These are phyloP conservation scores for Rutidosis leptorrhynchoides DNA, from an alignment of 129 eudicot genomes.

Conservation along the genomic window DNA sequence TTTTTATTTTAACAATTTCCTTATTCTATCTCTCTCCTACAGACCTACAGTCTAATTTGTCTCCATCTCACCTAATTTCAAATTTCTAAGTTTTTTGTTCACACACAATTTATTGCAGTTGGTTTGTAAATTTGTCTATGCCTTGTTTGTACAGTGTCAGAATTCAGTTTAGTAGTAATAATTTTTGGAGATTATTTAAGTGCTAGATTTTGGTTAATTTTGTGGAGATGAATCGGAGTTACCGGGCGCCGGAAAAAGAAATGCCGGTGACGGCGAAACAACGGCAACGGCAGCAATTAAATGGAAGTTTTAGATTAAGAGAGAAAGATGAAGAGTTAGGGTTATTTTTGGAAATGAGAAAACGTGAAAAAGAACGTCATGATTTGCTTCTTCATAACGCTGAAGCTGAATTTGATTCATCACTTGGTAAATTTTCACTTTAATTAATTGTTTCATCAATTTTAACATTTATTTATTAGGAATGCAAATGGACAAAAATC, in stretches of 20 bases:
- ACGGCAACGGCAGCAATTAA: slow-evolving; percentile 44
- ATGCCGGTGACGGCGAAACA: slow-evolving; percentile 41
- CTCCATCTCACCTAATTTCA: slow-evolving; percentile 25
- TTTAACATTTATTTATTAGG: background rate
- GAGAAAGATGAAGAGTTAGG: slow-evolving; percentile 88
- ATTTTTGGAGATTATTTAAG: background rate
- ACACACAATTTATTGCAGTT: background rate
- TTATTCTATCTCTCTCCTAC: slow-evolving; percentile 20
- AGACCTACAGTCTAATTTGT: background rate
- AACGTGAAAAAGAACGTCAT: slow-evolving; percentile 67
- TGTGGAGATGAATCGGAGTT: slow-evolving; percentile 72
- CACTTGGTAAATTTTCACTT: slow-evolving; percentile 49
- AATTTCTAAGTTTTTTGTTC: slow-evolving; percentile 9
- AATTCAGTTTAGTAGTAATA: slow-evolving; percentile 2
- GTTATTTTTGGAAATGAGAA: slow-evolving; percentile 78
- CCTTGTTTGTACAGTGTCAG: slow-evolving; percentile 23
- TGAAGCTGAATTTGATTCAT: slow-evolving; percentile 66
- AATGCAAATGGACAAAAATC: background rate
- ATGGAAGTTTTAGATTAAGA: slow-evolving; percentile 54
- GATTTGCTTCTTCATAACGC: slow-evolving; percentile 56
- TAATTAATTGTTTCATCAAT: background rate
- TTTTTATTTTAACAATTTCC: slow-evolving; percentile 20
- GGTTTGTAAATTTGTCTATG: background rate
- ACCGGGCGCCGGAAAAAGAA: slow-evolving; percentile 52
- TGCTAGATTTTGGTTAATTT: background rate